These are phyloP conservation scores for Cajanus cajan DNA, from an alignment of 306 rosid species.

Conservation along the genomic window DNA sequence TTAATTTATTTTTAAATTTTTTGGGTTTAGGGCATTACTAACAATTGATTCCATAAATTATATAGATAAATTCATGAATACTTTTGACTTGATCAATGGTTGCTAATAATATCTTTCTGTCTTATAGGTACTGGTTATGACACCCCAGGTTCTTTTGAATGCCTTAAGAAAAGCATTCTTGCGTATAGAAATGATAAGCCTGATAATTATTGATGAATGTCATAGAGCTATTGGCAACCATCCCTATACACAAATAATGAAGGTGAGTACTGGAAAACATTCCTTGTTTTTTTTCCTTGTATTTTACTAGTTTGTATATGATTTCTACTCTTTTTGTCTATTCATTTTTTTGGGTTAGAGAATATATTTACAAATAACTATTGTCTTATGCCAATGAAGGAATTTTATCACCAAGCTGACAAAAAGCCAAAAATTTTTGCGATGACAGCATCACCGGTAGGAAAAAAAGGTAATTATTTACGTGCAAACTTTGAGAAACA, in stretches of 20 bases:
- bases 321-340: slow-evolving; percentile 19
- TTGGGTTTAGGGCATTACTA: too few relatives aligned
- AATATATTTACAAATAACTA: slow-evolving; percentile 16
- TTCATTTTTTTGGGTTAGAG: not conserved
- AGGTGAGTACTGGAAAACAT: slow-evolving; percentile 47
- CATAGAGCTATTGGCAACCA: slow-evolving; percentile 84
- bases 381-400: slow-evolving; percentile 55
- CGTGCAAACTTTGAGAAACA: slow-evolving; percentile 10
- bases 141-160: slow-evolving; percentile 90
- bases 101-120: slow-evolving; percentile 11
- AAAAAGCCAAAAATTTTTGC: slow-evolving; percentile 87
- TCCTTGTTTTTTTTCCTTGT: not conserved
- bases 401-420: slow-evolving; percentile 73
- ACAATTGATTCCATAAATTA: not conserved
- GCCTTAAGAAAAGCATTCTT: slow-evolving; percentile 80
- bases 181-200: slow-evolving; percentile 57
- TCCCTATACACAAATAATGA: slow-evolving; percentile 85
- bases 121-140: slow-evolving; percentile 80
- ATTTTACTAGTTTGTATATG: slow-evolving; percentile 7
- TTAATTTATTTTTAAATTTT: not conserved
- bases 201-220: slow-evolving; percentile 85
- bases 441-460: slow-evolving; percentile 91
- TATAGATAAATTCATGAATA: slow-evolving; percentile 3
- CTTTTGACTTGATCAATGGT: not conserved
- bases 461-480: slow-evolving; percentile 61